Base-by-base conservation (phyloP, 257 asterid species). In the Ehretia macrophylla region DNA sequence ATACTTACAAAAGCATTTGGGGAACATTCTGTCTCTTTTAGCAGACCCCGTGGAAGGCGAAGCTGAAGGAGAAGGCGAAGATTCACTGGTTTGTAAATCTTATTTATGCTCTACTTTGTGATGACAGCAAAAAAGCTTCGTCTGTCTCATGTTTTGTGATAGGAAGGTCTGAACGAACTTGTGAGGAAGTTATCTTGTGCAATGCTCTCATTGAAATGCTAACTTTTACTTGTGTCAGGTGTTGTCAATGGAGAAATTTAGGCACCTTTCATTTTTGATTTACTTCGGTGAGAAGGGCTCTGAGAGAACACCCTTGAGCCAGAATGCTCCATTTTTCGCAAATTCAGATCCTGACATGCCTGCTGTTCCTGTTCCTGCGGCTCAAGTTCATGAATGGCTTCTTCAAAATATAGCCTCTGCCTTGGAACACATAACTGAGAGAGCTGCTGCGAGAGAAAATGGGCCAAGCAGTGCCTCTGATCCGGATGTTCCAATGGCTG, bases 261-360 rank as follows among this genome's bases (percentile, higher is more conserved):
- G 85, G 71, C 96, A 84, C 74, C 88, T 91, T 64, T 85, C 93
- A 4, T 88, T 88, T 76, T 74, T 85, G 75, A 64, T 85, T 54
- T 85, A 84, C 78, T 85, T 82, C 56, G 98, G 90, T 64, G 98
- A 85, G 55, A 88, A 79, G 73, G 88, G 95, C 64, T 72, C 86
- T 10, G 80, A 79, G 66, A 82, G 74, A 67, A 72, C 49, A 23
- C 85, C 98, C 58, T 63, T 91, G 72, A 80, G 98, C 79, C 98
- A 88, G 65, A 80, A 73, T 56, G 79, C 95, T 69, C 96, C 95
- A 10, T 88, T 88, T 75, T 91, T 88, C 55, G 94, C 96, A 20
- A 91, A 91, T 79, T 91, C 96, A 22, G 96, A 91, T 67, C 95
- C 96, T 17, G 92, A 88, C 74, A 91, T 91, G 98, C 96, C 95